A percentile compares a stretch with the other conserved stretches of the same genome.
These are phyloP conservation scores for Fusarium dimerum DNA, from an alignment of 2,329 filamentous ascomycete genomes.

Conservation along the genomic window DNA sequence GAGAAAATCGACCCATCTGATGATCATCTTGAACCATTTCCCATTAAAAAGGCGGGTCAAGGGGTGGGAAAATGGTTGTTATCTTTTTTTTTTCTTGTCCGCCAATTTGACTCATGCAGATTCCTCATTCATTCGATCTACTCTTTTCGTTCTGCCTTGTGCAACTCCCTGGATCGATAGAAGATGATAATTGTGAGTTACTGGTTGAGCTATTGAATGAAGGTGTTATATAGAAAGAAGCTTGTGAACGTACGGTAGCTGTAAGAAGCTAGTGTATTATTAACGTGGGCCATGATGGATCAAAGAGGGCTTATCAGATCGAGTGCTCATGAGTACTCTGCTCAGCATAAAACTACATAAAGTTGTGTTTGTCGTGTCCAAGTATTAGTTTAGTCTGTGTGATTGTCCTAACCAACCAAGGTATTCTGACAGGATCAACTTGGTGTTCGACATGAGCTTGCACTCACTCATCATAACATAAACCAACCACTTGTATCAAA, in stretches of 20 bases:
- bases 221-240: no score
- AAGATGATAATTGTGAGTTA: no score
- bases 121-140: neutral
- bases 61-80: no score
- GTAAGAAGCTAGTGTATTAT: no score
- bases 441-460: no score
- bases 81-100: neutral
- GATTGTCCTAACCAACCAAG: conserved; percentile 27
- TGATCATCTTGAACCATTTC: neutral
- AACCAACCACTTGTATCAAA: conserved; percentile 21
- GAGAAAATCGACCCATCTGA: neutral
- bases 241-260: no score
- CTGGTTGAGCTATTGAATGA: no score
- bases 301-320: neutral
- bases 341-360: neutral
- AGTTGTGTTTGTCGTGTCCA: neutral
- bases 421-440: neutral
- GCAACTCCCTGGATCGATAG: no score
- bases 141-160: neutral
- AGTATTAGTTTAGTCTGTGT: conserved; percentile 18
- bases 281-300: neutral
- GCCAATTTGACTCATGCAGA: neutral
- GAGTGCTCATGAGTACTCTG: neutral
- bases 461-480: conserved; percentile 20
- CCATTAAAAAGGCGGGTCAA: neutral